These are phyloP conservation scores for Solanum hybrid DNA, from an alignment of 305 asterid genomes.

Conservation along the genomic window DNA sequence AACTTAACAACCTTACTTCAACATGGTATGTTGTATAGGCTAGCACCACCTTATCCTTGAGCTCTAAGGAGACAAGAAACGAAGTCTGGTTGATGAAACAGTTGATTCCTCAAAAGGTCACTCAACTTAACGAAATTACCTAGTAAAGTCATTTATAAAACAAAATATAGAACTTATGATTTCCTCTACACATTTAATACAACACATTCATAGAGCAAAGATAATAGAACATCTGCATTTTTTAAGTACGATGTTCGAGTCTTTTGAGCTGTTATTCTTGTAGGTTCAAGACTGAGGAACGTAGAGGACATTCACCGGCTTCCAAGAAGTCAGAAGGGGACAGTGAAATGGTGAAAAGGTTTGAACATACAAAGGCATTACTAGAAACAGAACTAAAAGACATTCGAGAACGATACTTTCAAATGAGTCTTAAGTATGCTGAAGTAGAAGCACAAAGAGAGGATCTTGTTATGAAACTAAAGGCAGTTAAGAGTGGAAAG, in stretches of 20 bases:
- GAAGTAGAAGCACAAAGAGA: constrained; percentile 86
- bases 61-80: not conserved
- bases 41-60: not conserved
- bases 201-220: not conserved
- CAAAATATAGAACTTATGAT: not conserved
- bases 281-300: constrained; percentile 27
- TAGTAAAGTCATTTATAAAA: not conserved
- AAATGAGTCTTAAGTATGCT: constrained; percentile 90
- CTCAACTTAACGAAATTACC: not conserved
- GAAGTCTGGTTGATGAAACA: not conserved
- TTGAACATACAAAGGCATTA: constrained; percentile 55
- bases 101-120: not conserved
- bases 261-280: not conserved
- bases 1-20: not conserved
- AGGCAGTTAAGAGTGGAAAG: constrained; percentile 42
- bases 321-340: constrained; percentile 20
- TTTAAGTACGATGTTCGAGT: not conserved
- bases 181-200: not conserved
- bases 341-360: constrained; percentile 34
- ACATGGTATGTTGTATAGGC: not conserved
- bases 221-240: not conserved
- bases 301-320: constrained; percentile 10
- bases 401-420: constrained; percentile 65
- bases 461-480: constrained; percentile 88
- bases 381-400: constrained; percentile 75